Evolutionary conservation across 768 basidiomycete species (phyloP), one percentile per base, ranked within the genome.

Genomic region (Gloeostereum incarnatum): DNA sequence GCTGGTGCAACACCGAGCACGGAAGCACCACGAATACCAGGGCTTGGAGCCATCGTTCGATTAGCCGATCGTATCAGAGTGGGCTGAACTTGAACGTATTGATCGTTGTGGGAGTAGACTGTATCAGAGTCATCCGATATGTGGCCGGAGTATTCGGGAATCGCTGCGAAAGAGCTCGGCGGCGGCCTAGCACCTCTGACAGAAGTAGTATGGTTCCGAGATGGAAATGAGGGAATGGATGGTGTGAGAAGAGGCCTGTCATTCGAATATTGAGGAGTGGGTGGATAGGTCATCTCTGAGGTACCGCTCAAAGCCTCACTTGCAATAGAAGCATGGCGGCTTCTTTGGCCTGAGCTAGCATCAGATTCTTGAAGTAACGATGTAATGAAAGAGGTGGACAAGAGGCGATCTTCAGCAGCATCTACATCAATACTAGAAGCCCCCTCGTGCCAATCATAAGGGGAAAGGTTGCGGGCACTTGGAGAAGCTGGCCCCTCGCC

Each of bases 351-450:
- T 8, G 31, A 9, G 7, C 18, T 21, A 4, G 24, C 16, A 30
- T 31, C 36, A 11, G 16, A 64, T 44, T 74, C 67, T 45, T 61
- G 66, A 10, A 79, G 62, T 11, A 78, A 57, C 5, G 64, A 64
- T 13, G 77, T 78, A 43, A 80, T 79, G 52, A 80, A 71, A 2
- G 74, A 69, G 2, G 78, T 77, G 6, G 76, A 67, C 16, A 81
- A 63, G 31, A 78, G 56, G 14, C 67, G 63, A 48, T 76, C 72
- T 48, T 79, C 75, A 6, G 65, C 54, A n/a, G 68, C 65, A 54
- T 75, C 74, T 35, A 71, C 62, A 36, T 66, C 68, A 39, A 80
- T 71, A 42, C 63, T 68, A 9, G 75, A 75, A 13, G 73, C 68
- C 2, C 71, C 77, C 49, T 79, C 77, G 42, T 76, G 70, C 74